phyloP scores from a whole-genome alignment of 2,329 filamentous ascomycete species.

The Trichoderma endophyticum region DNA sequence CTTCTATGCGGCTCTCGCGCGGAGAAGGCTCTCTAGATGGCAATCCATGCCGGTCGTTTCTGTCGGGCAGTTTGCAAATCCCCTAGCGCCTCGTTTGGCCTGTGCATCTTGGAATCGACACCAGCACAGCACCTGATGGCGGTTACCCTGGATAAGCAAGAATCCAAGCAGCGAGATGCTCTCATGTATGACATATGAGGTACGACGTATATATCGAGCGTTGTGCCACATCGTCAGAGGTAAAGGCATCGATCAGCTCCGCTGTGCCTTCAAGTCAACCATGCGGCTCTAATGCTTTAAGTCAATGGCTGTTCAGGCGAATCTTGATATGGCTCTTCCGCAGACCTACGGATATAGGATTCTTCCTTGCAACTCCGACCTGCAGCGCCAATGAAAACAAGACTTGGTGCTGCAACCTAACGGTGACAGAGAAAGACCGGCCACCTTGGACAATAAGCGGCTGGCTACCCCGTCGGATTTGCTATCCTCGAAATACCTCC shows the following conservation, averaged over 20 bases:
- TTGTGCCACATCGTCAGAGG: not conserved
- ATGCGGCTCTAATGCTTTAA: not conserved
- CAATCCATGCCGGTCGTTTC: not conserved
- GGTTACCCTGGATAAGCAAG: not conserved
- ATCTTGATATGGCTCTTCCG: too few relatives aligned
- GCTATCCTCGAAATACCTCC: not conserved
- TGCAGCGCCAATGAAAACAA: not conserved
- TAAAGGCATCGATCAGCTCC: not conserved
- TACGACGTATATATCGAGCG: not conserved
- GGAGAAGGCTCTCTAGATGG: not conserved
- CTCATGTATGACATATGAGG: not conserved
- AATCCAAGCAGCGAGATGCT: not conserved
- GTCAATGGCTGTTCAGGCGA: not conserved
- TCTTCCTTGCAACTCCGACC: not conserved
- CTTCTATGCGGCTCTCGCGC: not conserved
- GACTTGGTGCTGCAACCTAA: not conserved
- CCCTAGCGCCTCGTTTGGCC: not conserved
- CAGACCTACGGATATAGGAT: not conserved
- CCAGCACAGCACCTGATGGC: not conserved
- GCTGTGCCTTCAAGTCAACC: not conserved
- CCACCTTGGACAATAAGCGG: not conserved
- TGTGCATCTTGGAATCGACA: not conserved
- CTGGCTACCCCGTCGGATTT: not conserved
- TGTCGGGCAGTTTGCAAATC: not conserved
- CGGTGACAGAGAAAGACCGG: not conserved